Conservation (phyloP, 148 eudicot genomes). For the Drosera capensis region DNA sequence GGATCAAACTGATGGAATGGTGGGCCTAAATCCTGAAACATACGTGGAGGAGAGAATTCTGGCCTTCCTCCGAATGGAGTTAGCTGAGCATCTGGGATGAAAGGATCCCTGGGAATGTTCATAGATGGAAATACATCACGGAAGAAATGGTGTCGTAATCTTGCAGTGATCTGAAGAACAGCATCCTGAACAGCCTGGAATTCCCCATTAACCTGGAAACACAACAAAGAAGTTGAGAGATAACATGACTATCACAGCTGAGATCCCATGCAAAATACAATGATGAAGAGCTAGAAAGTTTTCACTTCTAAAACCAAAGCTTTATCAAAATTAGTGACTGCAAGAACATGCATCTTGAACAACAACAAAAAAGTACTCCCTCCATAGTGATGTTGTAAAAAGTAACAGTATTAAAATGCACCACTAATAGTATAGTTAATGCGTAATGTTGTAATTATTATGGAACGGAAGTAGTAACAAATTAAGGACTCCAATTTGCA, state of each 20-base stretch:
- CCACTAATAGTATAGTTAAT: too few relatives aligned
- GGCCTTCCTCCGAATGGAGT: constrained; percentile 49
- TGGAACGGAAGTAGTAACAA: too few relatives aligned
- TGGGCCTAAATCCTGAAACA: constrained; percentile 38
- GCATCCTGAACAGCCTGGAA: constrained; percentile 73
- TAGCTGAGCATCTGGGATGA: constrained; percentile 50
- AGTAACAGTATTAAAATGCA: too few relatives aligned
- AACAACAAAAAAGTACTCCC: too few relatives aligned
- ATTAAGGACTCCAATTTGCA: not conserved
- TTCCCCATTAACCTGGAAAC: constrained; percentile 69
- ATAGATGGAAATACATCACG: constrained; percentile 66
- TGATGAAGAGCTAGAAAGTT: too few relatives aligned
- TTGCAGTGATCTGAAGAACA: constrained; percentile 65
- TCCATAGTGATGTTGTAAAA: too few relatives aligned
- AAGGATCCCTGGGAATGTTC: constrained; percentile 28
- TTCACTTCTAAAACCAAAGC: too few relatives aligned
- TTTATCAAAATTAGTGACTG: too few relatives aligned
- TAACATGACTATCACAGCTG: not conserved
- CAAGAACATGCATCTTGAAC: too few relatives aligned
- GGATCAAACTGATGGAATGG: constrained; percentile 54
- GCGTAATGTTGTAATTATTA: too few relatives aligned
- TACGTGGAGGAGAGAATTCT: constrained; percentile 61
- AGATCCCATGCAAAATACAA: too few relatives aligned
- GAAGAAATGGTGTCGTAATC: constrained; percentile 62
- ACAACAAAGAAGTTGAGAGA: not conserved